Evolutionary conservation across 129 eudicot genomes (phyloP), one percentile per base, ranked within the genome.

Genomic region (Gnaphalium uliginosum): DNA sequence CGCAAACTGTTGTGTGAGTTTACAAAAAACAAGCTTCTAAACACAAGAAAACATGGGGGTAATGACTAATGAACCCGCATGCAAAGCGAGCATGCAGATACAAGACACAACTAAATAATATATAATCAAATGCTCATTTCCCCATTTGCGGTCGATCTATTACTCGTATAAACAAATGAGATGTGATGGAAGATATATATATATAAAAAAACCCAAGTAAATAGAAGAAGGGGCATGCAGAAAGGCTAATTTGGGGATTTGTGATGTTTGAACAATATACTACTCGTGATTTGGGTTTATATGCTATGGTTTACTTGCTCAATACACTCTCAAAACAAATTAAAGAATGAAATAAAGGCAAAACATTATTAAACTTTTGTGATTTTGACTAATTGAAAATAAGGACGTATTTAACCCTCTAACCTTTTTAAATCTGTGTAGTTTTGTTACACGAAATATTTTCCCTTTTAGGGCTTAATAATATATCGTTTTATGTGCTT

Each of bases 31-130:
- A 39, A 8, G 17, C 58, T 73, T 41, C 23, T 58, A 58, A 59
- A 73, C 77, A 73, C 60, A 73, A 73, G 53, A 69, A 43, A 69
- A 73, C 77, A 73, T 59, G 78, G 78, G 78, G 69, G 59, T 73
- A 60, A 37, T 73, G 78, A 73, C 43, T 73, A 60, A 37, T 73
- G 78, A 73, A 73, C 78, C 70, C 78, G 78, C 78, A 74, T 74
- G 78, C 78, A 60, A n/a, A n/a, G n/a, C n/a, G n/a, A 60, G 78
- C 77, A 59, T 73, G 77, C 68, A 35, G 58, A 73, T 35, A 61
- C 41, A 74, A 74, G 29, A 63, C 69, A 41, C 57, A n/a, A n/a
- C 6, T 27, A 62, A 13, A 24, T 26, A 59, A 71, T n/a, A n/a
- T n/a, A n/a, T 50, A 71, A 46, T 61, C 23, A 64, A 78, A 24